Evolutionary conservation across 345 rosid genomes (phyloP).

Genomic region (Populus pruinosa): DNA sequence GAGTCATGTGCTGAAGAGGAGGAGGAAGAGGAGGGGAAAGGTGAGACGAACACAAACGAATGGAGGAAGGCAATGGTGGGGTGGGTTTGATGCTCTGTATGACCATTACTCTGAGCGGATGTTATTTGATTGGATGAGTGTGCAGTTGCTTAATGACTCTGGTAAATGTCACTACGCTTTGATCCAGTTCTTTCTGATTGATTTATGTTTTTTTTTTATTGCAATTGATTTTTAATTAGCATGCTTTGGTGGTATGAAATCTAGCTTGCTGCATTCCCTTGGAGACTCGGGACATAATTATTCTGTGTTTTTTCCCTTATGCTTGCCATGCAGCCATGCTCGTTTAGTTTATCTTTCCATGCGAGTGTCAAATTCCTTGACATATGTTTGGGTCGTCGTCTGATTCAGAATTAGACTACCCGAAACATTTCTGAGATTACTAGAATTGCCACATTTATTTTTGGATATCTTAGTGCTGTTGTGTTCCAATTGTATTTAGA

Average conservation of each 20-base stretch:
- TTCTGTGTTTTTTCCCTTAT: too few relatives aligned
- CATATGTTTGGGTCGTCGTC: too few relatives aligned
- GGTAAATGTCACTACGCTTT: conserved; percentile 40
- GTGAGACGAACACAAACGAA: conserved; percentile 55
- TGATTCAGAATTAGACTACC: too few relatives aligned
- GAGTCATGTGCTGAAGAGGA: conserved; percentile 61
- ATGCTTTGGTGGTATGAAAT: too few relatives aligned
- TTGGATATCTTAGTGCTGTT: not conserved
- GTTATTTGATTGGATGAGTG: conserved; percentile 71
- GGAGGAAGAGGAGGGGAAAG: conserved; percentile 55
- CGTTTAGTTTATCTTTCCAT: too few relatives aligned
- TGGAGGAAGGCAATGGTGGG: conserved; percentile 97
- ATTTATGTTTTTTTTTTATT: not conserved
- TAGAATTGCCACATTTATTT: too few relatives aligned
- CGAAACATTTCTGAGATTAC: too few relatives aligned
- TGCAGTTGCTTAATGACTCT: conserved; percentile 54
- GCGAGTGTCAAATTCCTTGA: too few relatives aligned
- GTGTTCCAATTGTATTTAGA: not conserved
- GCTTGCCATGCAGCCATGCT: too few relatives aligned
- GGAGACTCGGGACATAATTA: too few relatives aligned
- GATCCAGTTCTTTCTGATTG: conserved; percentile 3
- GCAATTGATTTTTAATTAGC: too few relatives aligned
- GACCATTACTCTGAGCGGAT: conserved; percentile 81
- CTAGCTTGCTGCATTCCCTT: too few relatives aligned
- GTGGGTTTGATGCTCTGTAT: conserved; percentile 84